A percentile compares a stretch with the other conserved stretches of the same genome.
Evolutionary conservation across 495 filamentous ascomycete species (phyloP).

Genomic region (Neurospora sp.): DNA sequence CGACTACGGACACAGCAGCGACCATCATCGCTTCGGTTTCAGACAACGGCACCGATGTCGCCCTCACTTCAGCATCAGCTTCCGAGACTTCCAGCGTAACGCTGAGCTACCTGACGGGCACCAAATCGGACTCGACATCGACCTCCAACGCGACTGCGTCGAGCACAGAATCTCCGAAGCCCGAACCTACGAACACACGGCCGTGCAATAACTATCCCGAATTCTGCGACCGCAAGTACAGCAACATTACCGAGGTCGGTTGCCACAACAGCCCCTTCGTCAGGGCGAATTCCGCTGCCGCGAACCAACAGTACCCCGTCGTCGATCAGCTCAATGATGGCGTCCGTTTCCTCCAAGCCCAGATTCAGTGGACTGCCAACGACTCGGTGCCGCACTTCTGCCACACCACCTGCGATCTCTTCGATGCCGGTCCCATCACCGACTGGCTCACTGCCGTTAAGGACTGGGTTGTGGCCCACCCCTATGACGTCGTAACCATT

Average conservation of each 20-base stretch:
- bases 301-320: constrained; percentile 68
- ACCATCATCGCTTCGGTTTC: constrained; percentile 11
- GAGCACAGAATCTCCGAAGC: constrained; percentile 28
- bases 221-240: constrained; percentile 71
- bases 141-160: constrained; percentile 22
- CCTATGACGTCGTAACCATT: constrained; percentile 87
- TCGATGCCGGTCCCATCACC: constrained; percentile 69
- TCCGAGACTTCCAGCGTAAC: constrained; percentile 15
- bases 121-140: constrained; percentile 19
- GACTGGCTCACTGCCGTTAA: constrained; percentile 60
- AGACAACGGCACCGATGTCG: constrained; percentile 34
- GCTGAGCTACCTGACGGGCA: constrained; percentile 34
- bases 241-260: constrained; percentile 80
- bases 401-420: constrained; percentile 69
- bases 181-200: constrained; percentile 51
- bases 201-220: constrained; percentile 85
- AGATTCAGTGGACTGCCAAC: constrained; percentile 45
- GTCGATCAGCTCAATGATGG: constrained; percentile 74
- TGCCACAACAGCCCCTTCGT: constrained; percentile 85
- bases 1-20: constrained; percentile 1
- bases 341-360: constrained; percentile 81
- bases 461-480: constrained; percentile 64
- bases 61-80: neutral
- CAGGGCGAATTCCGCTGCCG: constrained; percentile 54
- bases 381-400: constrained; percentile 48